These are phyloP conservation scores for Amylostereum areolatum DNA, from an alignment of 1,284 basidiomycete genomes.

Conservation along the genomic window DNA sequence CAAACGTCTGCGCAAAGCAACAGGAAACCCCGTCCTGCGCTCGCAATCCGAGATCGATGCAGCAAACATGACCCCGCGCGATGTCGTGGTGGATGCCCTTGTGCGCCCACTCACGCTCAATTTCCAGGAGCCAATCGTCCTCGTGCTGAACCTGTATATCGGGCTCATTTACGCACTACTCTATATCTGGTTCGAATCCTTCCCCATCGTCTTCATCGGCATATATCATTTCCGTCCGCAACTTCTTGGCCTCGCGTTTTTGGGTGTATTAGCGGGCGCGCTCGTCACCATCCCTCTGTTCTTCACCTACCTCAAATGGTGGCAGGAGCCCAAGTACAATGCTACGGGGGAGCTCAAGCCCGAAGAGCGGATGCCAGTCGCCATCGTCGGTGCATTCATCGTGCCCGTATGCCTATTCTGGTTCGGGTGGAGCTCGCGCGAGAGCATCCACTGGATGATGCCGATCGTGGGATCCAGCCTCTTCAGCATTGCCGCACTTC, in stretches of 20 bases:
- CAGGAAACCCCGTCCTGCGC: constrained; percentile 21
- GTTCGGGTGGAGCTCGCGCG: constrained; percentile 35
- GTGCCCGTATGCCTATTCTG: constrained; percentile 36
- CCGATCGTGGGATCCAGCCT: constrained; percentile 20
- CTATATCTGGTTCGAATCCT: constrained; percentile 28
- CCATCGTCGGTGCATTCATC: constrained; percentile 29
- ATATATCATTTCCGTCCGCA: constrained; percentile 30
- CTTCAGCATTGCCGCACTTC: constrained; percentile 20
- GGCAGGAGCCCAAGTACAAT: constrained; percentile 20
- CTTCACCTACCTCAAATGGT: constrained; percentile 14
- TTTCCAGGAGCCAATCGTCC: constrained; percentile 33
- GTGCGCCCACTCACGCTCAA: constrained; percentile 34
- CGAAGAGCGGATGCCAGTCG: constrained; percentile 37
- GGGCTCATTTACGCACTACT: constrained; percentile 31
- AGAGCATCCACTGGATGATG: constrained; percentile 24
- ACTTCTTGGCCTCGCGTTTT: constrained; percentile 35
- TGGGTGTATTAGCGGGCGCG: constrained; percentile 37
- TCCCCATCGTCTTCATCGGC: constrained; percentile 27
- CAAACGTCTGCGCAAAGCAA: constrained; percentile 19
- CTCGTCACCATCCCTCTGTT: constrained; percentile 12
- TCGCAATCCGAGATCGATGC: constrained; percentile 22
- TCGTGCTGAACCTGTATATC: constrained; percentile 40
- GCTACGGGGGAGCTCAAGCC: constrained; percentile 29
- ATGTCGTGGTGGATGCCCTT: constrained; percentile 24
- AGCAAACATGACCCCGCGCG: constrained; percentile 13